Conservation (phyloP, 2,329 filamentous ascomycete genomes). For the Aschersonia sp. region DNA sequence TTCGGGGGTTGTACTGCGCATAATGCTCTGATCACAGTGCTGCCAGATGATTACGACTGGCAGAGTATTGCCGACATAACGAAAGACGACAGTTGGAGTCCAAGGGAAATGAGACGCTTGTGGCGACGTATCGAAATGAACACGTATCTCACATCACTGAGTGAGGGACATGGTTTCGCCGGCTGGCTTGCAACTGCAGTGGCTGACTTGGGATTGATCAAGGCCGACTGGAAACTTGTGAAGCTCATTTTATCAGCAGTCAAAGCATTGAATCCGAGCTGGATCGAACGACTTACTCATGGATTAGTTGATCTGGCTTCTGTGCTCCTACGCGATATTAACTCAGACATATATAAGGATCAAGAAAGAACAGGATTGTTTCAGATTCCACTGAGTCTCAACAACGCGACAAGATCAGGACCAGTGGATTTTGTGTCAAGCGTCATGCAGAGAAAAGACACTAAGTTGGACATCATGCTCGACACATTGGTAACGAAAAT, state of each 20-base stretch:
- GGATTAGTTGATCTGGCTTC: neutral
- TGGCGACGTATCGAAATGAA: constrained; percentile 41
- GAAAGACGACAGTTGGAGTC: constrained; percentile 42
- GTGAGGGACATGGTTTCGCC: constrained; percentile 30
- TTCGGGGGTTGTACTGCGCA: constrained; percentile 40
- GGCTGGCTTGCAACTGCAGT: neutral
- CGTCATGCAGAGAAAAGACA: neutral
- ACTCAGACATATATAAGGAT: neutral
- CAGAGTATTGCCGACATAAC: constrained; percentile 37
- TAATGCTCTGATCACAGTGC: constrained; percentile 19
- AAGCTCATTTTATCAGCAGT: neutral
- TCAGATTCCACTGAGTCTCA: neutral
- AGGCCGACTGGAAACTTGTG: neutral
- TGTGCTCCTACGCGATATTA: neutral
- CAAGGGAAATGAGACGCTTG: constrained; percentile 45
- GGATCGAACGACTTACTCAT: neutral
- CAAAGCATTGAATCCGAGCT: neutral
- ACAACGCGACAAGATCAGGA: neutral
- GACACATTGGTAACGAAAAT: constrained; percentile 17
- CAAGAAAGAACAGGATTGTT: neutral
- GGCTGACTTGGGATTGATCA: neutral
- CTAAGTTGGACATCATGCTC: neutral
- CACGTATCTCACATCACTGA: constrained; percentile 21
- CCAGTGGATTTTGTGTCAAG: neutral
- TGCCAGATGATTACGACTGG: neutral